phyloP scores from a whole-genome alignment of 176 grass and related monocot species.

The Lolium rigidum region DNA sequence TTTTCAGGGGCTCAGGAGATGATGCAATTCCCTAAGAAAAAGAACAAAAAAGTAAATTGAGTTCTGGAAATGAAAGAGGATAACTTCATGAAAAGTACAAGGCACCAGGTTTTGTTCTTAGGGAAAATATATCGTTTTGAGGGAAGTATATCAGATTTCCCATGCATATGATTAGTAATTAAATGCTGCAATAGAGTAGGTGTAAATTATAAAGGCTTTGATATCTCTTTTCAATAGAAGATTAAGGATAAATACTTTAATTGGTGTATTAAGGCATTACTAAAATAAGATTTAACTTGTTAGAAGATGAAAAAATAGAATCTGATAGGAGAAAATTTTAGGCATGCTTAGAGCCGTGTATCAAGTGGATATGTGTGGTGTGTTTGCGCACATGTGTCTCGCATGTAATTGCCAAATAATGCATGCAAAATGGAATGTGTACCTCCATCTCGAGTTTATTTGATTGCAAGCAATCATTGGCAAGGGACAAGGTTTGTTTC shows the following conservation, averaged over 20 bases:
- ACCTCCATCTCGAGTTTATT: constrained; percentile 72
- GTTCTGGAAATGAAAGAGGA: background rate
- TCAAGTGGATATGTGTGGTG: background rate
- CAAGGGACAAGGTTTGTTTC: constrained; percentile 63
- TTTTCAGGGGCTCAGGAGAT: constrained; percentile 41
- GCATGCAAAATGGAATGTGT: constrained; percentile 27
- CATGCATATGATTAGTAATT: constrained; percentile 24
- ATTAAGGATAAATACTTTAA: constrained; percentile 25
- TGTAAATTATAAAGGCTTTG: background rate
- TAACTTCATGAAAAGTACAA: background rate
- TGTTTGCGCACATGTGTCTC: background rate
- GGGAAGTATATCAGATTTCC: background rate
- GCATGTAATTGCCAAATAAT: background rate
- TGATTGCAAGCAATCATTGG: constrained; percentile 52
- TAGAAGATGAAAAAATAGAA: constrained; percentile 13
- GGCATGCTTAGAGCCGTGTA: background rate
- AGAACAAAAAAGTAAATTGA: constrained; percentile 3
- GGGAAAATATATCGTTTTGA: background rate
- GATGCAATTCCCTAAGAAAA: constrained; percentile 61
- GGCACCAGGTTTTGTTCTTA: background rate
- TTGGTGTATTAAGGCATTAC: background rate
- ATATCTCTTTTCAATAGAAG: constrained; percentile 18
- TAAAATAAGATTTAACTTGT: background rate
- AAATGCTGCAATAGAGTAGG: background rate
- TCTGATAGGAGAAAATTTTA: background rate